Conservation (phyloP, 768 basidiomycete species). For the Lactifluus subvellereus region DNA sequence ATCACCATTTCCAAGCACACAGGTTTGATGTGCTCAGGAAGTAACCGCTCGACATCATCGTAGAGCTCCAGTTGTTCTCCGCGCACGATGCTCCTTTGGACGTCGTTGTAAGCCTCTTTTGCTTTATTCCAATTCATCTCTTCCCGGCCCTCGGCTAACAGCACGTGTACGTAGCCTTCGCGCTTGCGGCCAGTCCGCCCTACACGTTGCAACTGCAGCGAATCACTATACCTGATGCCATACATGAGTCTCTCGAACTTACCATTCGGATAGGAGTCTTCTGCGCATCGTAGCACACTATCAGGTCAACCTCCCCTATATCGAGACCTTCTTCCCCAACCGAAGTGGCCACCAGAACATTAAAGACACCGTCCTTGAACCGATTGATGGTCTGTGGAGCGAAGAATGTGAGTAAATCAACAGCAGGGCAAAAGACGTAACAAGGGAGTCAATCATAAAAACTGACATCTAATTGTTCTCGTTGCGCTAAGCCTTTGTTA, state of each 20-base stretch:
- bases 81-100: conserved; percentile 81
- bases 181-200: conserved; percentile 94
- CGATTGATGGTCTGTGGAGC: conserved; percentile 64
- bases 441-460: background rate
- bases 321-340: conserved; percentile 98
- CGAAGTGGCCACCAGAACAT: conserved; percentile 91
- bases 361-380: conserved; percentile 84
- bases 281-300: conserved; percentile 94
- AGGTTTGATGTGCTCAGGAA: conserved; percentile 75
- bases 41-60: conserved; percentile 80
- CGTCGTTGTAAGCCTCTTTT: conserved; percentile 76
- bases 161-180: conserved; percentile 81
- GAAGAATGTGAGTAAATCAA: background rate
- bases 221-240: background rate
- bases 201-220: conserved; percentile 79
- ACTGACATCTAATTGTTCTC: conserved; percentile 80
- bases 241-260: conserved; percentile 25
- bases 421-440: conserved; percentile 1
- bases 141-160: conserved; percentile 87
- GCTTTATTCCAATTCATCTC: conserved; percentile 88
- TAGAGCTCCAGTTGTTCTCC: conserved; percentile 89
- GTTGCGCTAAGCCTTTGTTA: conserved; percentile 84
- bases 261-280: conserved; percentile 97
- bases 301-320: conserved; percentile 95
- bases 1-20: conserved; percentile 74